phyloP scores from a whole-genome alignment of 164 flowering plant species.

The Vitis riparia region DNA sequence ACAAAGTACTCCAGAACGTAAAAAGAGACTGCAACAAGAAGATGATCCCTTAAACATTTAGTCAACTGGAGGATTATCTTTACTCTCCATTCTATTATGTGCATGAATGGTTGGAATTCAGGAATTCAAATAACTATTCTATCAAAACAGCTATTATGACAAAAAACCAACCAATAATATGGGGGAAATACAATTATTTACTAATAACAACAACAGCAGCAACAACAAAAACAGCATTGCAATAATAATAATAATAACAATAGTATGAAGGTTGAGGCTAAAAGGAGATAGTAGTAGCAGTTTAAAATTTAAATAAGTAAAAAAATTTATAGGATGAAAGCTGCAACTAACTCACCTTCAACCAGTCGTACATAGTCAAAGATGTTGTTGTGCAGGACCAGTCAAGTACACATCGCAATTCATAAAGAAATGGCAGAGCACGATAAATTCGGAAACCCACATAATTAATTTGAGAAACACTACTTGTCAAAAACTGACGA shows the following conservation, averaged over 20 bases:
- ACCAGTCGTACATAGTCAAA: conserved; percentile 91
- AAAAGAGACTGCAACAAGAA: background rate
- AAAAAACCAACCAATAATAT: background rate
- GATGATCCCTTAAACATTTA: background rate
- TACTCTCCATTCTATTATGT: too few species aligned
- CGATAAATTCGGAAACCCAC: conserved; percentile 79
- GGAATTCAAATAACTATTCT: too few species aligned
- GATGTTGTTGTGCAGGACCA: conserved; percentile 94
- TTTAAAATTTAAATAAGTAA: background rate
- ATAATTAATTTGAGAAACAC: conserved; percentile 60
- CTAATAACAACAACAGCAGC: background rate
- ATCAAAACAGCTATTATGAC: too few species aligned
- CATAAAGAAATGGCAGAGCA: conserved; percentile 83
- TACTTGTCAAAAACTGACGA: conserved; percentile 76
- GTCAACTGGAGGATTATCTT: background rate
- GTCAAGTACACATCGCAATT: conserved; percentile 82
- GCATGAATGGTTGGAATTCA: too few species aligned
- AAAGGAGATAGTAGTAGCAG: background rate
- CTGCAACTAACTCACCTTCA: conserved; percentile 51
- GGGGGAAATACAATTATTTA: background rate
- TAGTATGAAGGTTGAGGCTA: background rate
- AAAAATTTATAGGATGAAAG: background rate
- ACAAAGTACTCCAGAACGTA: background rate
- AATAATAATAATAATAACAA: background rate
- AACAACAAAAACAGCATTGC: background rate